Evolutionary conservation across 2,329 filamentous ascomycete genomes (phyloP), one percentile per base, ranked within the genome.

Genomic region (Arthrobotrys pseudoclavata): DNA sequence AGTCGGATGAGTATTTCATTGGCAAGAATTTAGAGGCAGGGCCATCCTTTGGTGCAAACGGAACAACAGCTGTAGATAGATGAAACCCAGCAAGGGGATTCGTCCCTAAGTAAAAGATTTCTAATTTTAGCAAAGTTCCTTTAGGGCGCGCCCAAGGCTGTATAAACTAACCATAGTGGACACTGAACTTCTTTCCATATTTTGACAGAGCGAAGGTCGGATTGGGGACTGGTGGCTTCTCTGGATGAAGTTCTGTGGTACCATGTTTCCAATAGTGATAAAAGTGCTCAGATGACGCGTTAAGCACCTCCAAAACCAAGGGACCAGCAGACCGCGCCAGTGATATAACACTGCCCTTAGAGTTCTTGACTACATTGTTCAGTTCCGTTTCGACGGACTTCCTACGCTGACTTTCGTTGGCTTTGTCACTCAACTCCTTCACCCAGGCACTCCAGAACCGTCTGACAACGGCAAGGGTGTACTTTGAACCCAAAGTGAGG

Each of bases 71-170:
- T 0, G 85, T 83, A 1, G 87, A 87, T 15, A 90, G 84, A 81
- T 90, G 88, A 71, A 87, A 91, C 0, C 88, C 86, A 4, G 86
- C 80, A 0, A 89, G 78, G 0, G 89, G 88, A 74, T 90, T 84
- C 3, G 84, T 85, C 3, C 83, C 84, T 72, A 72, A 7, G 2
- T 45, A 5, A 37, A 2, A 18, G 18, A 50, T 37, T 18, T 10
- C 13, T 18, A 22, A 34, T 2, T 18, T 45, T 12, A 47, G 26
- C 18, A 15, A 18, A 20, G 5, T 22, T 15, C 15, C 15, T 57
- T 52, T 45, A 15, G 31, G 26, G 1, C 15, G 6, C 1, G 1
- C 34, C 10, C 7, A 4, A 18, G 52, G 7, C 1, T 37, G 15
- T n/a, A 12, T 20, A 1, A 50, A 29, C 42, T 15, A 53, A 69